These are phyloP conservation scores for Phytophthora sansomeana DNA, from an alignment of 352 stramenopile genomes.

Conservation along the genomic window DNA sequence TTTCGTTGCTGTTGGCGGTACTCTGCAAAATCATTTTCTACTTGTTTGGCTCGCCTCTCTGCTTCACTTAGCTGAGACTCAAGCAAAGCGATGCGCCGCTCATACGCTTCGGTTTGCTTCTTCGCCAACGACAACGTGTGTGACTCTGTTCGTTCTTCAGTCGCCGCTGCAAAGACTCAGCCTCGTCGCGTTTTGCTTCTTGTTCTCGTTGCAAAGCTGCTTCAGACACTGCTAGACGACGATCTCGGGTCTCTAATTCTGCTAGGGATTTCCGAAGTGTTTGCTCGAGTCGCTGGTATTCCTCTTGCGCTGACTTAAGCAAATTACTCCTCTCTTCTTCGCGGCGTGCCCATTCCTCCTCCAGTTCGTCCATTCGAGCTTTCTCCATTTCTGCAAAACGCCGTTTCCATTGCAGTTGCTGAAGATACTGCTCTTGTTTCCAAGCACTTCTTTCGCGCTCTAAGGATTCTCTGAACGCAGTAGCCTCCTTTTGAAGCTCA, in stretches of 20 bases:
- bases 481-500: slow-evolving; percentile 30
- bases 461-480: slow-evolving; percentile 42
- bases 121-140: slow-evolving; percentile 57
- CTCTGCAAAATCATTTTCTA: slow-evolving; percentile 76
- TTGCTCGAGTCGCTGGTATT: slow-evolving; percentile 79
- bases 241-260: slow-evolving; percentile 70
- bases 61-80: slow-evolving; percentile 54
- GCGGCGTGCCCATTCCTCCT: slow-evolving; percentile 79
- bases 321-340: slow-evolving; percentile 77
- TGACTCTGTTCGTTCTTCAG: slow-evolving; percentile 76
- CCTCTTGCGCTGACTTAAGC: slow-evolving; percentile 55
- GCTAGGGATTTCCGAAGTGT: slow-evolving; percentile 59
- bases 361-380: slow-evolving; percentile 74
- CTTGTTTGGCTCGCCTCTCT: slow-evolving; percentile 55
- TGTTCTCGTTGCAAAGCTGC: slow-evolving; percentile 64
- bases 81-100: slow-evolving; percentile 50
- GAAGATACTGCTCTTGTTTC: slow-evolving; percentile 57
- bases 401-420: slow-evolving; percentile 65
- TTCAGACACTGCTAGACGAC: slow-evolving; percentile 63
- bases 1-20: slow-evolving; percentile 81
- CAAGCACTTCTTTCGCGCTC: slow-evolving; percentile 47
- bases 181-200: slow-evolving; percentile 61
- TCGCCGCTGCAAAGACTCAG: slow-evolving; percentile 55
- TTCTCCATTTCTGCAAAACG: slow-evolving; percentile 65
- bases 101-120: slow-evolving; percentile 60